These are phyloP conservation scores for Balakata baccata DNA, from an alignment of 345 rosid genomes.

Conservation along the genomic window DNA sequence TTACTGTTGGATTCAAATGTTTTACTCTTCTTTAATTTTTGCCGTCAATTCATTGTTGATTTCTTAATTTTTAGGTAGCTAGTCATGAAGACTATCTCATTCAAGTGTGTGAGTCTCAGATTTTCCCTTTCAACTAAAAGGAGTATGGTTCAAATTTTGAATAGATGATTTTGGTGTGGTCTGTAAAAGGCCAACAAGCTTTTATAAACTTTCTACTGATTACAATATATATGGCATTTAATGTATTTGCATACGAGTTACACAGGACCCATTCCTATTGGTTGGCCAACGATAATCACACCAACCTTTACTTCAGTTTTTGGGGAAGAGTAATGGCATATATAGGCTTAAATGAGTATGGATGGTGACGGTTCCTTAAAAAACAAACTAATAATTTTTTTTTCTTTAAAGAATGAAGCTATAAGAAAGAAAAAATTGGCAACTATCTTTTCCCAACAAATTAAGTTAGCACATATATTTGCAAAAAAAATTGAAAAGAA, in stretches of 20 bases:
- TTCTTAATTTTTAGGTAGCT: background rate
- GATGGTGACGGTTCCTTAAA: conserved; percentile 22
- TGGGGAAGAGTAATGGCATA: conserved; percentile 14
- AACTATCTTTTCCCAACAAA: conserved; percentile 12
- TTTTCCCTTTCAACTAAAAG: conserved; percentile 23
- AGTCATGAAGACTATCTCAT: conserved; percentile 11
- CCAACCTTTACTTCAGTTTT: conserved; percentile 9
- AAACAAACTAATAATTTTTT: background rate
- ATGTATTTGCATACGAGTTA: conserved; percentile 11
- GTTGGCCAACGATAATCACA: conserved; percentile 5
- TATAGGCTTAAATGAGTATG: conserved; percentile 19
- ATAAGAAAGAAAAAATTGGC: background rate
- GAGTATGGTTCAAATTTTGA: conserved; percentile 16
- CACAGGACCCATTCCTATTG: conserved; percentile 15
- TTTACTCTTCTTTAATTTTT: background rate
- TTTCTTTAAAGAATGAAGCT: background rate
- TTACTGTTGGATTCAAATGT: background rate
- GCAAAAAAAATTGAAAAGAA: conserved; percentile 14
- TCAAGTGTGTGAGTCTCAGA: conserved; percentile 26
- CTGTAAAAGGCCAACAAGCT: conserved; percentile 28
- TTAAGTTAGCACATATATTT: conserved; percentile 1
- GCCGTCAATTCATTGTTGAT: background rate
- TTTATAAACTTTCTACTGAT: conserved; percentile 11
- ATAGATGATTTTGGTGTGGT: conserved; percentile 12
- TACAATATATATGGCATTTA: background rate